Percentiles rank a stretch among this genome's conserved stretches.
Evolutionary conservation across 176 grass and related monocot genomes (phyloP).

Genomic region (Typha latifolia): DNA sequence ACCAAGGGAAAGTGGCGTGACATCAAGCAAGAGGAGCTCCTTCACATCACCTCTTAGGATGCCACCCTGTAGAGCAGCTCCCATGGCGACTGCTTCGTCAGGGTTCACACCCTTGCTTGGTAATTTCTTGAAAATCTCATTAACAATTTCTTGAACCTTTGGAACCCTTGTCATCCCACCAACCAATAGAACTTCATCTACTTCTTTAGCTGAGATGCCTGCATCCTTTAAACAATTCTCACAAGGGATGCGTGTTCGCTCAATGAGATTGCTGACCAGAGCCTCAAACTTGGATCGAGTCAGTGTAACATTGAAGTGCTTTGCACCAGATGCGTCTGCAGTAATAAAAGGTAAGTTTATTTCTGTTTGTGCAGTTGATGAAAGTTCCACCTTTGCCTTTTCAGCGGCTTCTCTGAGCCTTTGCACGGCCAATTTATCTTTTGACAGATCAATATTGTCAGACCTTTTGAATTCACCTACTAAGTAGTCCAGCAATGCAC

Average conservation of each 20-base stretch:
- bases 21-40: slow-evolving; percentile 94
- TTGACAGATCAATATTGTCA: slow-evolving; percentile 78
- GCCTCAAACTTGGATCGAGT: slow-evolving; percentile 89
- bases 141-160: slow-evolving; percentile 82
- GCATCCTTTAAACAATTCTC: slow-evolving; percentile 88
- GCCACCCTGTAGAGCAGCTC: slow-evolving; percentile 77
- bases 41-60: slow-evolving; percentile 98
- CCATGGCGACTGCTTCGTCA: slow-evolving; percentile 97
- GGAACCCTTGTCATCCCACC: slow-evolving; percentile 99
- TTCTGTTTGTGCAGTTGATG: slow-evolving; percentile 82
- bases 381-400: slow-evolving; percentile 93
- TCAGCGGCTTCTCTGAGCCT: slow-evolving; percentile 99
- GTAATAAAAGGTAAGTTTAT: slow-evolving; percentile 97
- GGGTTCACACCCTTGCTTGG: slow-evolving; percentile 98
- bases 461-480: slow-evolving; percentile 85
- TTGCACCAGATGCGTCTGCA: slow-evolving; percentile 78
- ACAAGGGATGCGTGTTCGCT: slow-evolving; percentile 78
- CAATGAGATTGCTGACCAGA: slow-evolving; percentile 62
- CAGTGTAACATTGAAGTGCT: slow-evolving; percentile 94
- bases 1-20: slow-evolving; percentile 92
- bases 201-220: slow-evolving; percentile 72
- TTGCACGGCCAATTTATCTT: slow-evolving; percentile 77
- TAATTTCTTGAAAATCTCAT: slow-evolving; percentile 75
- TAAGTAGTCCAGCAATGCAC: slow-evolving; percentile 74
- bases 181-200: slow-evolving; percentile 89